Evolutionary conservation across 352 stramenopile species (phyloP).

Genomic region (Elongisporangium anandrum): DNA sequence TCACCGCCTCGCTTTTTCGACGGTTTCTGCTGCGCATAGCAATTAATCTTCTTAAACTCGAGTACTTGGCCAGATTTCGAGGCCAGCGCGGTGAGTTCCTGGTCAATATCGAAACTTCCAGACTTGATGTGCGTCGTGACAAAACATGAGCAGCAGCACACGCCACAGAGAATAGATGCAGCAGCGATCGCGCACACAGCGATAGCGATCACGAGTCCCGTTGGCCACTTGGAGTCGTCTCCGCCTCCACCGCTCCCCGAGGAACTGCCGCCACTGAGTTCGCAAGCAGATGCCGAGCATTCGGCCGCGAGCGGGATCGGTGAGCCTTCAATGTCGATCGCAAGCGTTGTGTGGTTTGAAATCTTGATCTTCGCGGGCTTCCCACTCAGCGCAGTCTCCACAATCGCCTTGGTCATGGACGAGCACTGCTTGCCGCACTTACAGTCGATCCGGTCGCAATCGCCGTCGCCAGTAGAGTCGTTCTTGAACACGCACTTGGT

Average conservation of each 20-base stretch:
- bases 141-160: constrained; percentile 34
- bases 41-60: constrained; percentile 57
- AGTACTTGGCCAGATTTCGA: constrained; percentile 35
- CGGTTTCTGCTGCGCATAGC: constrained; percentile 17
- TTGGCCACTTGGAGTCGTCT: constrained; percentile 16
- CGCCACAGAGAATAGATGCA: constrained; percentile 20
- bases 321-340: constrained; percentile 66
- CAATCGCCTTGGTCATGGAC: constrained; percentile 52
- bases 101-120: constrained; percentile 23
- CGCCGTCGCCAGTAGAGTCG: constrained; percentile 13
- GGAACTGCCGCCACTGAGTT: constrained; percentile 23
- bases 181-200: constrained; percentile 21
- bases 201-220: constrained; percentile 28
- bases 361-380: constrained; percentile 57
- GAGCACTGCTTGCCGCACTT: constrained; percentile 62
- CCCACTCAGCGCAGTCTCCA: constrained; percentile 59
- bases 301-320: constrained; percentile 62
- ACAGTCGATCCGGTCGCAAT: constrained; percentile 53
- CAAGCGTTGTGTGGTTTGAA: constrained; percentile 35
- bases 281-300: constrained; percentile 61
- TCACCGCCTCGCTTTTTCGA: background rate
- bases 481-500: constrained; percentile 41
- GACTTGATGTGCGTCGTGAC: constrained; percentile 21
- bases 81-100: constrained; percentile 40
- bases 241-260: constrained; percentile 19